These are phyloP conservation scores for Paecilomyces fulvus DNA, from an alignment of 2,329 filamentous ascomycete genomes.

Conservation along the genomic window DNA sequence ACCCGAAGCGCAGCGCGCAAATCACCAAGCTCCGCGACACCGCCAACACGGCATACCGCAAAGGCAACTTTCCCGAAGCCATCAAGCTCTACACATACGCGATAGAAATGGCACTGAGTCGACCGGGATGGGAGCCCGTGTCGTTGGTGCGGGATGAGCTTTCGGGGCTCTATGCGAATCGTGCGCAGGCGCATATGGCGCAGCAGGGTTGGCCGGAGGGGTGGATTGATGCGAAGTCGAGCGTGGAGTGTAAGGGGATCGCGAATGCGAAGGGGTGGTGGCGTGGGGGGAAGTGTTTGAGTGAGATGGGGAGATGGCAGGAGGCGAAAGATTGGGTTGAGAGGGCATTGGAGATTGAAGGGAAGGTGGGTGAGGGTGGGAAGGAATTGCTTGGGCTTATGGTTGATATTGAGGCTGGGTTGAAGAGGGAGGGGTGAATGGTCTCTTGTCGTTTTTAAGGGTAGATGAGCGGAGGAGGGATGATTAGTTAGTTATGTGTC, in stretches of 20 bases:
- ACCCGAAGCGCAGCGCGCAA: constrained; percentile 81
- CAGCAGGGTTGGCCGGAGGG: constrained; percentile 75
- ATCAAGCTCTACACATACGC: constrained; percentile 76
- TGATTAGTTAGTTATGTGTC: background rate
- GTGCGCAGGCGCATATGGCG: constrained; percentile 84
- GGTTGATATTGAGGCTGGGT: constrained; percentile 54
- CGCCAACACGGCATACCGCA: constrained; percentile 76
- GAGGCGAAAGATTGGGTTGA: constrained; percentile 76
- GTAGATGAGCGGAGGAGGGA: background rate
- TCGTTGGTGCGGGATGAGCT: constrained; percentile 80
- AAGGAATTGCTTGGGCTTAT: constrained; percentile 51
- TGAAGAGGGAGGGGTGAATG: constrained; percentile 34
- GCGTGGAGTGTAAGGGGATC: constrained; percentile 75
- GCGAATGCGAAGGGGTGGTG: constrained; percentile 96
- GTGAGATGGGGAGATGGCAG: constrained; percentile 81
- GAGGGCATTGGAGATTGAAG: constrained; percentile 74
- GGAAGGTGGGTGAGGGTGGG: constrained; percentile 43
- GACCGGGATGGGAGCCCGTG: constrained; percentile 82
- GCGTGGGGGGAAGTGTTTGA: constrained; percentile 71
- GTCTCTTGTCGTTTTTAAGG: background rate
- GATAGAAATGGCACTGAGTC: constrained; percentile 74
- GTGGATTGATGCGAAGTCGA: constrained; percentile 77
- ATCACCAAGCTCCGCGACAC: constrained; percentile 85
- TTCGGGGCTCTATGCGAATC: constrained; percentile 69
- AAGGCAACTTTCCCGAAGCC: constrained; percentile 65